Evolutionary conservation across 2,329 filamentous ascomycete species (phyloP).

Genomic region (Phyllosticta paracitricarpa): DNA sequence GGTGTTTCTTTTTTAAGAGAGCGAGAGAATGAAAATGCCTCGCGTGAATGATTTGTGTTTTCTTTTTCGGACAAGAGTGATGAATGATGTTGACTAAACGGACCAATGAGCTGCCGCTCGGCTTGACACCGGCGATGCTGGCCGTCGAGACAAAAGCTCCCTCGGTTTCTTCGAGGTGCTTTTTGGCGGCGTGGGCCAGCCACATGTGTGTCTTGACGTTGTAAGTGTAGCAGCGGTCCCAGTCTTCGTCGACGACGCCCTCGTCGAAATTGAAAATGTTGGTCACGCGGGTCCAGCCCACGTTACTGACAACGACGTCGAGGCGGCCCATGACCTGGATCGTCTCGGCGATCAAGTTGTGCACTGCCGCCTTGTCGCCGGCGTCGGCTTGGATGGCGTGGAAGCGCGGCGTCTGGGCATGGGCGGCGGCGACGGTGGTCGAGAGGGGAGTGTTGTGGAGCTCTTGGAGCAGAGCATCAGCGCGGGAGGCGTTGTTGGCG

Average conservation of each 20-base stretch:
- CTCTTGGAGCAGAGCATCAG: constrained; percentile 31
- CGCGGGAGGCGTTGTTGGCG: constrained; percentile 34
- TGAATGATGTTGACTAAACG: not conserved
- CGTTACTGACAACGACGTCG: constrained; percentile 39
- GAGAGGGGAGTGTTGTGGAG: constrained; percentile 28
- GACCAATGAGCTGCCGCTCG: constrained; percentile 49
- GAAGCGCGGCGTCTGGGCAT: constrained; percentile 26
- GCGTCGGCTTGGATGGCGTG: constrained; percentile 38
- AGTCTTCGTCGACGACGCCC: constrained; percentile 50
- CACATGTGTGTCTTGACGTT: constrained; percentile 46
- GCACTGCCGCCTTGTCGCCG: constrained; percentile 31
- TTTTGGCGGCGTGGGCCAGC: constrained; percentile 47
- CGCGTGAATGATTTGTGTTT: not conserved
- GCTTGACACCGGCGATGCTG: constrained; percentile 53
- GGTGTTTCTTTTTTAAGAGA: not conserved
- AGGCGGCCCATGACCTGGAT: constrained; percentile 36
- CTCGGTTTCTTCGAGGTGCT: constrained; percentile 49
- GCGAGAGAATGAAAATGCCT: not conserved
- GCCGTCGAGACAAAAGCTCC: constrained; percentile 56
- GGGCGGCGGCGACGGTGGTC: constrained; percentile 13
- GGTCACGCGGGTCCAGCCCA: constrained; percentile 55
- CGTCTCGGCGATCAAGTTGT: constrained; percentile 35
- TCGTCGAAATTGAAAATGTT: constrained; percentile 48
- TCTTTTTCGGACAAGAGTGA: not conserved
- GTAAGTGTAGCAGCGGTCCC: constrained; percentile 55